Evolutionary conservation across 129 eudicot genomes (phyloP).

Genomic region (Centaurea solstitialis): DNA sequence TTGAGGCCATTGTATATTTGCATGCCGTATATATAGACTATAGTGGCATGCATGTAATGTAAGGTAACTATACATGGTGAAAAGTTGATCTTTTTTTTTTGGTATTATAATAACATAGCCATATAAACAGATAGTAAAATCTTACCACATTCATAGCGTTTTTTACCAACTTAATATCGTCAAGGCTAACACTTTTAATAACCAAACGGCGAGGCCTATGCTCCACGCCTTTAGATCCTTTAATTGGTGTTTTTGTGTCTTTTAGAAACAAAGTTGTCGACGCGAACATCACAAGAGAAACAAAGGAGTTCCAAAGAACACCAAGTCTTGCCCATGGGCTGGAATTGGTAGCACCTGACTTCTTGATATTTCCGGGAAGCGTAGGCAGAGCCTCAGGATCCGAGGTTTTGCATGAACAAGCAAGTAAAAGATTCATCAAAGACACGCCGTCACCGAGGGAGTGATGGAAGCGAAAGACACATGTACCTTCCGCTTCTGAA

Average conservation of each 20-base stretch:
- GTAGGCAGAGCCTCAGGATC: constrained; percentile 33
- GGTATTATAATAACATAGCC: neutral
- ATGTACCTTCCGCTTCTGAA: constrained; percentile 25
- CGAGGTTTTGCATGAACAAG: constrained; percentile 24
- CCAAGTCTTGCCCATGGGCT: constrained; percentile 16
- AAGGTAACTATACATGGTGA: no score
- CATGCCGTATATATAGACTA: no score
- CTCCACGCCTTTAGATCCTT: constrained; percentile 19
- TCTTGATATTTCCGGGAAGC: constrained; percentile 13
- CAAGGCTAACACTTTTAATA: constrained; percentile 27
- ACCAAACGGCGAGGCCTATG: constrained; percentile 24
- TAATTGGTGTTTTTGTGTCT: constrained; percentile 40
- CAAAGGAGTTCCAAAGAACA: constrained; percentile 29
- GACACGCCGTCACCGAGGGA: constrained; percentile 52
- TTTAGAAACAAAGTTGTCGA: constrained; percentile 33
- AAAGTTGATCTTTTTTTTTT: neutral
- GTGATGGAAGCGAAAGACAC: constrained; percentile 47
- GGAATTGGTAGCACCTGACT: neutral
- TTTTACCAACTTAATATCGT: constrained; percentile 40
- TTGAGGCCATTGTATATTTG: no score
- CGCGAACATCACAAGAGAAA: constrained; percentile 28
- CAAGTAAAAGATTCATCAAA: constrained; percentile 33
- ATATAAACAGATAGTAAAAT: neutral
- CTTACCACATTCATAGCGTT: constrained; percentile 34
- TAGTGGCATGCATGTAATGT: no score